Conservation (phyloP, 257 asterid genomes). For the Avicennia marina region DNA sequence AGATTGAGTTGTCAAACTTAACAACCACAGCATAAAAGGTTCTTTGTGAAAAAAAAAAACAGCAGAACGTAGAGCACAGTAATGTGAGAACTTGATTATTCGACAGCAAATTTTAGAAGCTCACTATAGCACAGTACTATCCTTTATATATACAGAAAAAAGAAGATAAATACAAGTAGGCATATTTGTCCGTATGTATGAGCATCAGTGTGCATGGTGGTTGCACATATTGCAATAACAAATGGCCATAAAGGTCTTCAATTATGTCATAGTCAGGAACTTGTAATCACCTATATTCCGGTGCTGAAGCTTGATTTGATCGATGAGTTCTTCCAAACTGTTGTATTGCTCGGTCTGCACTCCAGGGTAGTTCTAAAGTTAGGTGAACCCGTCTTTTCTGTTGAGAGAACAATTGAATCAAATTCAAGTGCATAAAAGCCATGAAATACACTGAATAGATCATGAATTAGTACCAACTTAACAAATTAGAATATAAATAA, state of each 20-base stretch:
- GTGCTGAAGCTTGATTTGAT: slow-evolving; percentile 98
- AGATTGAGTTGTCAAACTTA: no score
- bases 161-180: no score
- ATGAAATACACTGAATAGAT: slow-evolving; percentile 14
- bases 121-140: no score
- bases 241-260: background rate
- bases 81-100: no score
- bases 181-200: no score
- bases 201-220: no score
- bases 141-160: no score
- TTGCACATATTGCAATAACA: no score
- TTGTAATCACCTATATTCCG: slow-evolving; percentile 75
- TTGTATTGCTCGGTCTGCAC: slow-evolving; percentile 98
- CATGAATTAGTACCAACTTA: background rate
- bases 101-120: no score
- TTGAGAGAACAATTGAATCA: slow-evolving; percentile 23
- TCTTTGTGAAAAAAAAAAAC: no score
- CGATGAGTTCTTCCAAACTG: slow-evolving; percentile 99
- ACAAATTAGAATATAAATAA: slow-evolving; percentile 11
- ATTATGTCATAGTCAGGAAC: slow-evolving; percentile 8
- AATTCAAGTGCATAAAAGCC: slow-evolving; percentile 19
- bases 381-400: slow-evolving; percentile 97
- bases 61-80: no score
- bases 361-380: slow-evolving; percentile 98
- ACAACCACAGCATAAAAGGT: no score